Base-by-base conservation (phyloP, 176 grass and related monocot species). In the Cenchrus americanus region DNA sequence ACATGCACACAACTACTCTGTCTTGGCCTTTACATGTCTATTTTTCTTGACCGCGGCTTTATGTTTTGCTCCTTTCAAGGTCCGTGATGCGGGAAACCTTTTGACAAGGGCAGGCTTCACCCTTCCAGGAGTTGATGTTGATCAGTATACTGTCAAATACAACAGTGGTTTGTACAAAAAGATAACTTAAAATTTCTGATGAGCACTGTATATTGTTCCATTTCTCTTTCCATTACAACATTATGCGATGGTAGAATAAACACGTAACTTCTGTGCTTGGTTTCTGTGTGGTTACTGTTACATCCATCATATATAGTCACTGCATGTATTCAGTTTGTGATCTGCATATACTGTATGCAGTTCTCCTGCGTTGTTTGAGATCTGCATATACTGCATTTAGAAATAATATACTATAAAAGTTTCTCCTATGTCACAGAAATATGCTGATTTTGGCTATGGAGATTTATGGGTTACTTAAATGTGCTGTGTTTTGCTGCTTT, bases 81-180 rank as follows among this genome's bases (percentile, higher is more conserved):
- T 98, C 60, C 89, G 91, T 74, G 96, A 98, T 87, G 96, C 93
- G 58, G 93, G 93, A 85, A 95, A 98, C 81, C 89, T 94, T 86
- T 89, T 98, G 79, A 95, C 91, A 69, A 98, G 93, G 67, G 93
- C 96, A 83, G 89, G 93, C 55, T 93, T 98, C 77, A 84, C 91
- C 71, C 91, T 98, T 77, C 91, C 93, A 61, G 77, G 96, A 65
- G 89, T 98, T 90, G 96, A 98, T 90, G 93, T 98, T 14, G 96
- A 98, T 87, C 84, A 82, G 54, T 98, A 94, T 69, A 95, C 91
- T 1, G 85, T 98, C 66, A 95, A 89, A 80, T 98, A 98, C 78
- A 87, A 94, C 47, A 98, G 83, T 68, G 96, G 93, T 98, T 66
- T 61, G 90, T 91, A 60, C 54, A 53, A 43, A 75, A 71, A 30